phyloP scores from a whole-genome alignment of 352 stramenopile species.

The Pythium rhizo-oryzae region DNA sequence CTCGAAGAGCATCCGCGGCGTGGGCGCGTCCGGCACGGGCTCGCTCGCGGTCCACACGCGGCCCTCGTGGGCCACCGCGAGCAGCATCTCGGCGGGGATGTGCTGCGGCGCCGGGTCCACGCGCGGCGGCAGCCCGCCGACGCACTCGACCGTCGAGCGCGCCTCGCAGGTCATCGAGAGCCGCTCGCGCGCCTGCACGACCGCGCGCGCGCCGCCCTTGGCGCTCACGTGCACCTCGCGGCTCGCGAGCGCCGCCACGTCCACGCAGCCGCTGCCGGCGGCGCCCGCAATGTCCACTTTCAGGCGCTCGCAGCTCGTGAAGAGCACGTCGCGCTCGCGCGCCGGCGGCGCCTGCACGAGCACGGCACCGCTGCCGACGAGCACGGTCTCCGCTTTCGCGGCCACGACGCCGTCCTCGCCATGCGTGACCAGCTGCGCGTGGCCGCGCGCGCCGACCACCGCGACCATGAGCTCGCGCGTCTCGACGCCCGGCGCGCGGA shows the following conservation, averaged over 20 bases:
- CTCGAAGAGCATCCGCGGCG: background rate
- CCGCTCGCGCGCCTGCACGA: background rate
- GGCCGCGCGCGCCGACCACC: background rate
- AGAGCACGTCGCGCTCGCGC: background rate
- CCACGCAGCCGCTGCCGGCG: background rate
- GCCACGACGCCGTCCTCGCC: background rate
- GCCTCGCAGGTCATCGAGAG: background rate
- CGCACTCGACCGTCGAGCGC: background rate
- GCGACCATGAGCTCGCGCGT: background rate
- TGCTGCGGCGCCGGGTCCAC: background rate
- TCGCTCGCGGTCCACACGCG: constrained; percentile 1
- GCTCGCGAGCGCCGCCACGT: constrained; percentile 2
- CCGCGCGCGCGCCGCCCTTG: background rate
- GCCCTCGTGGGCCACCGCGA: background rate
- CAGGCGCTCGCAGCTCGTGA: background rate
- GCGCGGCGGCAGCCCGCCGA: constrained; percentile 1
- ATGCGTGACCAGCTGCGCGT: background rate
- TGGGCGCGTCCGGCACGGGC: constrained; percentile 2
- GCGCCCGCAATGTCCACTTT: background rate
- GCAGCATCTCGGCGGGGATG: background rate
- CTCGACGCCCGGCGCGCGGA: constrained; percentile 4
- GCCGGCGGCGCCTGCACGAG: background rate
- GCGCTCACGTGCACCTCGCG: background rate
- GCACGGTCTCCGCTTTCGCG: background rate
- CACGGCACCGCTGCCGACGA: constrained; percentile 1